Percentiles rank a stretch among this genome's conserved stretches.
phyloP scores from a whole-genome alignment of 768 basidiomycete species.

The Leccinum variicolor region DNA sequence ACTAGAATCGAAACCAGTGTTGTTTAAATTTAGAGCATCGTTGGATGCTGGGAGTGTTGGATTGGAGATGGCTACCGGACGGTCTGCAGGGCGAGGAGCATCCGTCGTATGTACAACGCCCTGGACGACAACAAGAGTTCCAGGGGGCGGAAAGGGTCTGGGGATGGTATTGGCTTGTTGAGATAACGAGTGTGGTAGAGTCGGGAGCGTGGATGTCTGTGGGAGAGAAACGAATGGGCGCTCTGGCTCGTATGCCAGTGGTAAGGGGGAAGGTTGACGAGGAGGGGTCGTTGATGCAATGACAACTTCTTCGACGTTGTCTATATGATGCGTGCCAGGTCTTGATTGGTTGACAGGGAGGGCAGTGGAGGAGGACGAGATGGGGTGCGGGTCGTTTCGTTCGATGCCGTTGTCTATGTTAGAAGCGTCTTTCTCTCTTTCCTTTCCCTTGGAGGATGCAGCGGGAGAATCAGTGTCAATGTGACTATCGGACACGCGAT shows the following conservation, averaged over 20 bases:
- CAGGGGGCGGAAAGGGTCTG: conserved; percentile 67
- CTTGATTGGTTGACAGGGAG: conserved; percentile 3
- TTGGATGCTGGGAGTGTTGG: conserved; percentile 4
- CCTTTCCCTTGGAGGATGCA: conserved; percentile 34
- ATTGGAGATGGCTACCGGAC: conserved; percentile 15
- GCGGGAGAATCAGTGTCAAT: conserved; percentile 22
- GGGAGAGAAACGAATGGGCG: conserved; percentile 11
- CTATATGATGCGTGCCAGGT: not conserved
- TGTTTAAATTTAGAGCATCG: conserved; percentile 4
- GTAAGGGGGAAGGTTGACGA: conserved; percentile 9
- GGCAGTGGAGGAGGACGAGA: conserved; percentile 21
- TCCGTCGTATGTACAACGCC: conserved; percentile 81
- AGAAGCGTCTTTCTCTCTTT: conserved; percentile 27
- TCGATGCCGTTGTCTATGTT: conserved; percentile 5
- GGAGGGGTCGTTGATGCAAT: conserved; percentile 16
- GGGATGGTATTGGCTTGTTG: conserved; percentile 17
- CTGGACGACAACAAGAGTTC: conserved; percentile 79
- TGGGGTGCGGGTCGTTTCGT: not conserved
- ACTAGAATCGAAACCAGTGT: conserved; percentile 3
- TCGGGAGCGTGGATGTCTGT: conserved; percentile 10
- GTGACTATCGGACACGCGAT: conserved; percentile 29
- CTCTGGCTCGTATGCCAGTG: conserved; percentile 11
- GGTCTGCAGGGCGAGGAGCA: conserved; percentile 39
- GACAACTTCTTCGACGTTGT: conserved; percentile 22
- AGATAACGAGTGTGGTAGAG: conserved; percentile 22